Conservation (phyloP, 2,329 filamentous ascomycete species). For the Fusarium virguliforme region DNA sequence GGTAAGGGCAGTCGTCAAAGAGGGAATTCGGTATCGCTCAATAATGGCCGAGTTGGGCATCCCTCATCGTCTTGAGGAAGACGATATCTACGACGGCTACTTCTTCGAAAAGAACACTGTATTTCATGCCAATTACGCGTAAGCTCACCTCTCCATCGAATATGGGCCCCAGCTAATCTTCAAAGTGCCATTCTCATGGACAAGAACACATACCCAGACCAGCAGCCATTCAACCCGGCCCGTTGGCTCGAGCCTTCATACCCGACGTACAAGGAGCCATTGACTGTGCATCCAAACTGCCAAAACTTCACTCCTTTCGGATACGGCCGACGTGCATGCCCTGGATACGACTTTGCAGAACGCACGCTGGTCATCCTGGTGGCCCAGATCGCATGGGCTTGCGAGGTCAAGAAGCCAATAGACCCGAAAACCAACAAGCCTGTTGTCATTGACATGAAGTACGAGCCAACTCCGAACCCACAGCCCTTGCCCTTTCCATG, state of each 20-base stretch:
- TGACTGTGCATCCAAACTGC: constrained; percentile 8
- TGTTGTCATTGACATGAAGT: constrained; percentile 3
- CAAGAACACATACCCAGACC: constrained; percentile 19
- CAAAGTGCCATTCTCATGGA: constrained; percentile 17
- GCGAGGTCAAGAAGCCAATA: constrained; percentile 1
- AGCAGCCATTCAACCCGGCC: constrained; percentile 14
- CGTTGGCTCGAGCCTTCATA: constrained; percentile 18
- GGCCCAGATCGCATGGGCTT: constrained; percentile 9
- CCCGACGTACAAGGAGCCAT: constrained; percentile 7
- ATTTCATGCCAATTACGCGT: constrained; percentile 11
- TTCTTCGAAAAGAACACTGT: constrained; percentile 18
- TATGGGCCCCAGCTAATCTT: background rate
- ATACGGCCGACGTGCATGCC: constrained; percentile 6
- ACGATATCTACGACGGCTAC: constrained; percentile 17
- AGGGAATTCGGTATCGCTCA: constrained; percentile 11
- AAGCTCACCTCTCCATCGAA: background rate
- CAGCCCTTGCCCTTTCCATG: constrained; percentile 6
- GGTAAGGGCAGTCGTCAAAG: constrained; percentile 15
- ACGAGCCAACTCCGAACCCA: constrained; percentile 6
- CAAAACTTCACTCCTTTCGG: constrained; percentile 13
- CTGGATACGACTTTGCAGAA: constrained; percentile 4
- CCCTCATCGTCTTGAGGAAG: constrained; percentile 15
- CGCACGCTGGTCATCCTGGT: constrained; percentile 9
- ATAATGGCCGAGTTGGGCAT: constrained; percentile 5
- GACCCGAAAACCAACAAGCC: constrained; percentile 7